Evolutionary conservation across 2,329 filamentous ascomycete genomes (phyloP), one percentile per base, ranked within the genome.

Genomic region (Sporothrix globosa): DNA sequence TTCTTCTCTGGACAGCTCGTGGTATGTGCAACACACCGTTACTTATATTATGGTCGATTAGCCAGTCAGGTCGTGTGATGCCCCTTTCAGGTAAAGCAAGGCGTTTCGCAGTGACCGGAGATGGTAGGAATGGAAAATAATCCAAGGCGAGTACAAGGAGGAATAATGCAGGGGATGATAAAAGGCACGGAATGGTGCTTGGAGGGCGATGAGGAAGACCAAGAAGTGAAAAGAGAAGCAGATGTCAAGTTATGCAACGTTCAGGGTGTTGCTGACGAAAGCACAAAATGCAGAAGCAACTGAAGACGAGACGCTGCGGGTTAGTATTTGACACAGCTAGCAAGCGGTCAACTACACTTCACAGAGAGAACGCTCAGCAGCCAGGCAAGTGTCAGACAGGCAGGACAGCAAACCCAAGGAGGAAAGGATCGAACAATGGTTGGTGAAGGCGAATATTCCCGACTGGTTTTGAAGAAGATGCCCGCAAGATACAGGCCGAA

Each of bases 41-140:
- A n/a, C 50, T 67, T 53, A 11, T 41, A 44, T 56, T 67, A 19
- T 70, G 63, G 48, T 67, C 54, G 21, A 44, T n/a, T 24, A 50
- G 11, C 19, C 54, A 39, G 54, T 27, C 30, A 17, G 1, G 30
- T 39, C 17, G 54, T 34, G 27, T 14, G 14, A 58, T 39, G 30
- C 17, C 27, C 27, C 54, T 41, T 58, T 58, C 17, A 13, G 4
- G 7, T 19, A 4, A 11, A 39, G 30, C 17, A 44, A 24, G 50
- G 63, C 61, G 46, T 44, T 50, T 61, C 44, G 27, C 46, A 30
- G 24, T 21, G 17, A 13, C 46, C 6, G 21, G 46, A 34, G 48
- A 58, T 24, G 46, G 39, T 17, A 44, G 69, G 39, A 61, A 46
- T 27, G 24, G 41, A 41, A 27, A 14, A 50, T 14, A 52, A 19